Evolutionary conservation across 495 filamentous ascomycete species (phyloP).

Genomic region (Talaromyces ruber): DNA sequence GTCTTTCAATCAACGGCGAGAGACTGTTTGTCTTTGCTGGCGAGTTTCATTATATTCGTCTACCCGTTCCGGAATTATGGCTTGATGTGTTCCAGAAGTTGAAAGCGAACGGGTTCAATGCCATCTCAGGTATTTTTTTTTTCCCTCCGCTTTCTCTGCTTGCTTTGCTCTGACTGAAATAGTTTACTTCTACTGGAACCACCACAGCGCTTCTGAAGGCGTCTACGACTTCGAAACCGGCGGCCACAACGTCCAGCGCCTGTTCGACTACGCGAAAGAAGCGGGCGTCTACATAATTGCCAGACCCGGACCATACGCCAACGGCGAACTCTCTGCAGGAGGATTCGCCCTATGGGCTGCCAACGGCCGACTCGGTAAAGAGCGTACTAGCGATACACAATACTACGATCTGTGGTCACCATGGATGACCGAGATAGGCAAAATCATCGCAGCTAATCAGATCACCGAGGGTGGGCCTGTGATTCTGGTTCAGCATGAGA

Average conservation of each 20-base stretch:
- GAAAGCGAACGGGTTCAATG: constrained; percentile 49
- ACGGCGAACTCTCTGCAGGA: constrained; percentile 42
- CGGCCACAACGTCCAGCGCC: constrained; percentile 41
- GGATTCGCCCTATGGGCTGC: constrained; percentile 44
- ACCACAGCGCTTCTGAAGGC: constrained; percentile 39
- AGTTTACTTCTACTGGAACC: constrained; percentile 51
- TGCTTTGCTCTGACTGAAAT: constrained; percentile 24
- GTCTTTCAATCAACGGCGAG: constrained; percentile 47
- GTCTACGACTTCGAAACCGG: constrained; percentile 48
- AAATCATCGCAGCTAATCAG: constrained; percentile 39
- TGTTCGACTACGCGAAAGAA: constrained; percentile 49
- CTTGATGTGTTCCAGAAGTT: constrained; percentile 55
- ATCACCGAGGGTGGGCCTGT: constrained; percentile 45
- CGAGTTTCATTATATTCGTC: constrained; percentile 50
- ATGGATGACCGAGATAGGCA: constrained; percentile 35
- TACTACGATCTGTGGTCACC: constrained; percentile 36
- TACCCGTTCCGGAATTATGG: constrained; percentile 53
- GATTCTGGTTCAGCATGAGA: constrained; percentile 45
- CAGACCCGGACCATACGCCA: constrained; percentile 51
- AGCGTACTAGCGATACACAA: constrained; percentile 30
- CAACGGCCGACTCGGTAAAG: constrained; percentile 39
- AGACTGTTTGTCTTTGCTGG: constrained; percentile 49
- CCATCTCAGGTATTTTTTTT: constrained; percentile 23
- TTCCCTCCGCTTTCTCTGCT: neutral
- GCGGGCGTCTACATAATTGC: constrained; percentile 50